A percentile compares a stretch with the other conserved stretches of the same genome.
Evolutionary conservation across 805 yeast species (phyloP).

Genomic region (Kuraishia piskuri): DNA sequence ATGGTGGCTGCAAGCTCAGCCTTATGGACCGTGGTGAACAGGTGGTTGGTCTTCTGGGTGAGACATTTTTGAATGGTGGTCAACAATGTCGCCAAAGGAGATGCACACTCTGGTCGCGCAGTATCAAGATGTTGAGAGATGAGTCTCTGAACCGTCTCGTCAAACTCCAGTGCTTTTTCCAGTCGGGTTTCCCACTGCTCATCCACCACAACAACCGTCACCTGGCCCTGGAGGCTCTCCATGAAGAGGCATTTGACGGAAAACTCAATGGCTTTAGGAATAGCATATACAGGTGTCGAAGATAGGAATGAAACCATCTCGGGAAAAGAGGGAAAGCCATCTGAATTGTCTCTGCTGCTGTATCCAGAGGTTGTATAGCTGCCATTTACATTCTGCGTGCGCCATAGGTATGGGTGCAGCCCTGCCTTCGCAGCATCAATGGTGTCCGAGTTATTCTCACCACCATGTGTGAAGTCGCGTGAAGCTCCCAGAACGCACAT

Average conservation of each 20-base stretch:
- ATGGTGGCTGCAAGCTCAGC: not conserved
- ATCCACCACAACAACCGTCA: slow-evolving; percentile 55
- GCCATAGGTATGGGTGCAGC: slow-evolving; percentile 56
- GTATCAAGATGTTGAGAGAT: slow-evolving; percentile 12
- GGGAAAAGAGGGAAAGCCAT: slow-evolving; percentile 48
- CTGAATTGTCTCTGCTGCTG: slow-evolving; percentile 28
- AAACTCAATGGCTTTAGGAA: slow-evolving; percentile 41
- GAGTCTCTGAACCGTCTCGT: slow-evolving; percentile 36
- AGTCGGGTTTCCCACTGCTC: slow-evolving; percentile 67
- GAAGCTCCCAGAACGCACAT: slow-evolving; percentile 61
- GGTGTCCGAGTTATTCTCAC: slow-evolving; percentile 55
- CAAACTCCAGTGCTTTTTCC: slow-evolving; percentile 61
- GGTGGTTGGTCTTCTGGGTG: slow-evolving; percentile 5
- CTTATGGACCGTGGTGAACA: not conserved
- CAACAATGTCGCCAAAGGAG: not conserved
- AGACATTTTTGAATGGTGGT: slow-evolving; percentile 5
- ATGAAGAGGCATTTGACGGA: slow-evolving; percentile 52
- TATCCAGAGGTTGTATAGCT: no score
- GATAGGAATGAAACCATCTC: slow-evolving; percentile 25
- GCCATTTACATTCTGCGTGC: not conserved
- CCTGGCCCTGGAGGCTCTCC: slow-evolving; percentile 44
- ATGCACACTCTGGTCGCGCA: slow-evolving; percentile 6
- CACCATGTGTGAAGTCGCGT: slow-evolving; percentile 8
- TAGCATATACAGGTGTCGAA: slow-evolving; percentile 21
- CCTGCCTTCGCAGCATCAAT: slow-evolving; percentile 77